Conservation (phyloP, 805 yeast genomes). For the Saturnispora dispora region DNA sequence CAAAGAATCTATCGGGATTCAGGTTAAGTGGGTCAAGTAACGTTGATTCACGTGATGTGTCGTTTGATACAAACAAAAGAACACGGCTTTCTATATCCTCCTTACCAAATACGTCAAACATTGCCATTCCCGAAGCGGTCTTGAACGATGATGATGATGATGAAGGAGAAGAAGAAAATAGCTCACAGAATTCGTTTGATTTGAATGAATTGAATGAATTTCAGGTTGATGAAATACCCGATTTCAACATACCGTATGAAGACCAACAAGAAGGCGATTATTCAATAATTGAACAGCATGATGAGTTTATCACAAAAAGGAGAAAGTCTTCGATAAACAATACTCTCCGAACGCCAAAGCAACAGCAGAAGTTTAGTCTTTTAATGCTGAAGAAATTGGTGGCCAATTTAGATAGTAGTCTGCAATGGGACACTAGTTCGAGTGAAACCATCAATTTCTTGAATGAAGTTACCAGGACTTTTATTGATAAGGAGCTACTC, state of each 20-base stretch:
- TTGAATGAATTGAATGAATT: constrained; percentile 11
- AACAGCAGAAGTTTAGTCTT: not conserved
- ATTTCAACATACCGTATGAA: not conserved
- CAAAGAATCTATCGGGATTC: constrained; percentile 2
- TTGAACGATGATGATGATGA: constrained; percentile 16
- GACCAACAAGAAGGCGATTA: not conserved
- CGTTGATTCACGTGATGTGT: constrained; percentile 15
- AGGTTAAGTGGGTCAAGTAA: constrained; percentile 4
- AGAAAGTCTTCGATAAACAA: constrained; percentile 2
- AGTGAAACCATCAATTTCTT: not conserved
- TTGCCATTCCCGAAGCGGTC: constrained; percentile 30
- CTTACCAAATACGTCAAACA: constrained; percentile 22
- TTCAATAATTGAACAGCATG: not conserved
- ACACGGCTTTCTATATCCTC: constrained; percentile 21
- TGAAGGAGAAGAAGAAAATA: not conserved
- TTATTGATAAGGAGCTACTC: not conserved
- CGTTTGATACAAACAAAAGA: constrained; percentile 14
- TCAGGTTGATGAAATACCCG: not conserved
- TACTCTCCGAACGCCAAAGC: not conserved
- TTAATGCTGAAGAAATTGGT: constrained; percentile 3
- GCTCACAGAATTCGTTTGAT: constrained; percentile 10
- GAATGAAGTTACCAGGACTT: not conserved
- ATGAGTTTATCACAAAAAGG: not conserved
- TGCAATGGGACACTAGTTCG: not conserved
- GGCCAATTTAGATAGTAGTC: not conserved